Base-by-base conservation (phyloP, 352 stramenopile species). In the Pythium brachiatum region DNA sequence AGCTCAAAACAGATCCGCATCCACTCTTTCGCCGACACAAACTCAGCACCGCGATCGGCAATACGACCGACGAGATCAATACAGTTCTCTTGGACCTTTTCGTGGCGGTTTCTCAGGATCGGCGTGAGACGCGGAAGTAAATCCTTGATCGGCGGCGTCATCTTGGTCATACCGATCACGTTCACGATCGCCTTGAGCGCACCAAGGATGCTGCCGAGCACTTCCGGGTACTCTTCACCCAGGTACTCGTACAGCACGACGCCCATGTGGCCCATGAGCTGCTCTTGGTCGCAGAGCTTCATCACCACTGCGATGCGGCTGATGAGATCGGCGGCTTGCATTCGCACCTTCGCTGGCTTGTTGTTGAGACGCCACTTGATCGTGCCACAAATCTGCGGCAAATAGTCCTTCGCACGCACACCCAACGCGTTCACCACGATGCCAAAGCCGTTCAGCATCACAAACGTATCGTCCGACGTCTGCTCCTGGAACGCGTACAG, bases 1-100 rank as follows among this genome's bases (percentile, higher is more conserved):
- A 99, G 79, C 74, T 99, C 97, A 66, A 99, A 99, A 78, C 97
- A 99, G 57, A 99, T 99, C 13, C 98, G 90, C 97, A 99, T 99
- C 97, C 97, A 99, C 85, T 99, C 97, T 31, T 97, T 96, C 53
- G 89, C 82, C n/a, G 90, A 96, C n/a, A 99, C 97, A 62, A 98
- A 92, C 68, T 99, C 96, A 1, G 97, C 94, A 44, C 97, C 97
- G 34, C 98, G 85, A 75, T 99, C 97, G 9, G 97, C 98, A 69
- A 99, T 99, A 11, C 97, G 94, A 23, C 98, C 97, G 52, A 99
- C 96, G 23, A 99, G 79, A 76, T 99, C 96, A 58, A 99, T 98
- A 58, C 92, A 98, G 72, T 99, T 99, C 70, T 99, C 97, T 71
- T 99, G 97, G 8, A 99, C 98, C 70, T 99, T 99, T 69, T 99